These are phyloP conservation scores for Trichoderma gamsii DNA, from an alignment of 495 filamentous ascomycete species.

Conservation along the genomic window DNA sequence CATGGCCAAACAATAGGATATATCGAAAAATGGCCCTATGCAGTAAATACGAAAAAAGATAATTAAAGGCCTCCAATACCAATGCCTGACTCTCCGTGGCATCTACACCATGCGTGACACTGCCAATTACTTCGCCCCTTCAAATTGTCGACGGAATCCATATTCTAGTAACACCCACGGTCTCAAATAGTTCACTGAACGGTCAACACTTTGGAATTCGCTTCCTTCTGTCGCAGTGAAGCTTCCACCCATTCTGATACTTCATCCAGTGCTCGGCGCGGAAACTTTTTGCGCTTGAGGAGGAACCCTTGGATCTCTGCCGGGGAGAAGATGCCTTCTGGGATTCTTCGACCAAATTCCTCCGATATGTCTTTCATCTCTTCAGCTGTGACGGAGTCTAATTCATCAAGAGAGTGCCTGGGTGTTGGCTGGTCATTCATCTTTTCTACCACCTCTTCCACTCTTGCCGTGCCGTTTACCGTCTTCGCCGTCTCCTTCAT, in stretches of 20 bases:
- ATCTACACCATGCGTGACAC: too few species aligned
- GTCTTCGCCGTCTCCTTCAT: background rate
- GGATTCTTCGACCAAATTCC: constrained; percentile 43
- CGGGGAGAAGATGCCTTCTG: constrained; percentile 49
- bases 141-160: background rate
- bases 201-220: constrained; percentile 31
- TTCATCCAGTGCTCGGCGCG: constrained; percentile 50
- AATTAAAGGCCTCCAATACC: too few species aligned
- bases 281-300: constrained; percentile 56
- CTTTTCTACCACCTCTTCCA: background rate
- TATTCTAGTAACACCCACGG: background rate
- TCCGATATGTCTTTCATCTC: constrained; percentile 38
- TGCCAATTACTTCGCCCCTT: background rate
- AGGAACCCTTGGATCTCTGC: constrained; percentile 69
- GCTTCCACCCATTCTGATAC: constrained; percentile 50
- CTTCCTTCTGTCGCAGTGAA: constrained; percentile 39
- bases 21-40: too few species aligned
- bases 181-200: constrained; percentile 27
- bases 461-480: constrained; percentile 11
- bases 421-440: constrained; percentile 13
- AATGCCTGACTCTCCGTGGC: too few species aligned
- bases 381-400: constrained; percentile 19
- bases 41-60: too few species aligned
- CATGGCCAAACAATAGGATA: too few species aligned
- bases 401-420: constrained; percentile 16